A percentile compares a stretch with the other conserved stretches of the same genome.
Conservation (phyloP, 768 basidiomycete genomes). For the Ephemerocybe angulata region DNA sequence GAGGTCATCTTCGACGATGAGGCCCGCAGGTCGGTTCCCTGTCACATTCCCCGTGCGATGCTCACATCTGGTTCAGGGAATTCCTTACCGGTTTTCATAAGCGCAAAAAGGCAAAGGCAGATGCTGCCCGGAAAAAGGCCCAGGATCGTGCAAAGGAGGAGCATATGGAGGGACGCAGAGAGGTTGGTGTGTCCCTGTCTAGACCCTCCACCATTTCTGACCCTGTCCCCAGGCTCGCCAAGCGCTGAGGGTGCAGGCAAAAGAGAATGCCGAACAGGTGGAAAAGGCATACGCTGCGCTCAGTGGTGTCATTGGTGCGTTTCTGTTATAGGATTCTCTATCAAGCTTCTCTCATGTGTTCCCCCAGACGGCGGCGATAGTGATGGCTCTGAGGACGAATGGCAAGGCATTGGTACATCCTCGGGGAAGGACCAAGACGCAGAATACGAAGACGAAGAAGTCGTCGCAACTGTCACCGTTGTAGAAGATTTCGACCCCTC, state of each 20-base stretch:
- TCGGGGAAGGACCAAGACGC: slow-evolving; percentile 46
- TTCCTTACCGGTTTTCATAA: slow-evolving; percentile 94
- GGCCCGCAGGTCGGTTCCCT: slow-evolving; percentile 59
- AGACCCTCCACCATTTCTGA: slow-evolving; percentile 13
- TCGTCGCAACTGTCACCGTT: slow-evolving; percentile 85
- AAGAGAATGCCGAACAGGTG: slow-evolving; percentile 71
- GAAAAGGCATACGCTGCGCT: slow-evolving; percentile 68
- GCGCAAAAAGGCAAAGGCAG: slow-evolving; percentile 80
- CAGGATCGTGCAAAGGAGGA: slow-evolving; percentile 74
- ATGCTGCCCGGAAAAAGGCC: slow-evolving; percentile 71
- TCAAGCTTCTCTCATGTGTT: slow-evolving; percentile 14
- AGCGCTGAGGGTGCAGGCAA: slow-evolving; percentile 72
- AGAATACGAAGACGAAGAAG: slow-evolving; percentile 81
- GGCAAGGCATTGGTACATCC: slow-evolving; percentile 40
- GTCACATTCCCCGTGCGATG: slow-evolving; percentile 8
- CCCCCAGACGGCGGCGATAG: slow-evolving; percentile 11
- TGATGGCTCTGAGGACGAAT: slow-evolving; percentile 45
- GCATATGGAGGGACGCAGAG: slow-evolving; percentile 67
- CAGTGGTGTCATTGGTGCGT: slow-evolving; percentile 36
- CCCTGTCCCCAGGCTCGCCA: slow-evolving; percentile 59
- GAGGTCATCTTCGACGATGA: slow-evolving; percentile 86
- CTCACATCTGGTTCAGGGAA: slow-evolving; percentile 49
- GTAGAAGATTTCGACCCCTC: slow-evolving; percentile 88
- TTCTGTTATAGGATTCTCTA: not conserved
- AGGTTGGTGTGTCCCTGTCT: slow-evolving; percentile 44